Conservation (phyloP, 1,284 basidiomycete species). For the Phylloboletellus chloephorus region DNA sequence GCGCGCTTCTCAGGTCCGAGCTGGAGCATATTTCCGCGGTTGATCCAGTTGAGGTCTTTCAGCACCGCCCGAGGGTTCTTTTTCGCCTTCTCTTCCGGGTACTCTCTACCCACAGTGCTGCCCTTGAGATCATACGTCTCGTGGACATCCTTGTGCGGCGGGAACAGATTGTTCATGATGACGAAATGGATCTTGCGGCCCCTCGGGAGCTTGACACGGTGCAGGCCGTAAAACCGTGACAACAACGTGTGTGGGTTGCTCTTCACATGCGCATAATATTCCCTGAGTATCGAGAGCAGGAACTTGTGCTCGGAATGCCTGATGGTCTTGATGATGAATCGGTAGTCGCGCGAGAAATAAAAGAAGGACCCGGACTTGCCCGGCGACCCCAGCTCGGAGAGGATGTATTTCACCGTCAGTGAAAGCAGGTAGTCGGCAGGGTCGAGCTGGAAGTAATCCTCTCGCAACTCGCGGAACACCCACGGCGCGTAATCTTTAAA, state of each 20-base stretch:
- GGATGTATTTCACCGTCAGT: constrained; percentile 94
- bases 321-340: constrained; percentile 99
- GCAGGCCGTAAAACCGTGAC: constrained; percentile 92
- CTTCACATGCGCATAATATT: constrained; percentile 86
- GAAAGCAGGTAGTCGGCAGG: constrained; percentile 96
- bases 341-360: constrained; percentile 98
- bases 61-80: constrained; percentile 83
- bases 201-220: constrained; percentile 92
- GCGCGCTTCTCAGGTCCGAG: constrained; percentile 93
- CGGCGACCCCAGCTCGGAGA: constrained; percentile 96
- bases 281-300: constrained; percentile 76
- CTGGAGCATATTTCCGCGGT: constrained; percentile 72
- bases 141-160: constrained; percentile 94
- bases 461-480: constrained; percentile 94
- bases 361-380: constrained; percentile 99
- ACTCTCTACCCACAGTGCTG: constrained; percentile 84
- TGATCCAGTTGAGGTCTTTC: constrained; percentile 97
- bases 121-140: constrained; percentile 98
- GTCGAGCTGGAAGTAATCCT: constrained; percentile 92
- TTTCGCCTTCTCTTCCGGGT: constrained; percentile 79
- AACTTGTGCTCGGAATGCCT: constrained; percentile 94
- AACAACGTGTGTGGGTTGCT: constrained; percentile 92
- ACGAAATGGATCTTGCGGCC: constrained; percentile 98
- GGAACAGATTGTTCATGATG: constrained; percentile 99
- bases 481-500: constrained; percentile 99